Evolutionary conservation across 257 asterid genomes (phyloP).

Genomic region (Capsicum baccatum): DNA sequence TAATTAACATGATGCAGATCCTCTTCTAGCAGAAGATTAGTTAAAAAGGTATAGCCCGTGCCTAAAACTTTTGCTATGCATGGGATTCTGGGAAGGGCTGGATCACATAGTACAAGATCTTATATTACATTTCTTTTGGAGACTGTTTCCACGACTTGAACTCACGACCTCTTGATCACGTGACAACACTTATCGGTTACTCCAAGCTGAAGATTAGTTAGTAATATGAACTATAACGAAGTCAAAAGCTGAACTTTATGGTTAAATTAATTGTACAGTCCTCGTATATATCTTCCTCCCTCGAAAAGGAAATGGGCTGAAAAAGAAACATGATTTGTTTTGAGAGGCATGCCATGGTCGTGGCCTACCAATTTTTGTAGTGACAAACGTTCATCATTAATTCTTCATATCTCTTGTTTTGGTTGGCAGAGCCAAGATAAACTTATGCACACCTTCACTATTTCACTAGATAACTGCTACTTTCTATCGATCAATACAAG

Average conservation of each 20-base stretch:
- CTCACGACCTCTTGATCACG: too few species aligned
- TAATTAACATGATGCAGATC: background rate
- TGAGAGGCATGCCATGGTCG: slow-evolving; percentile 30
- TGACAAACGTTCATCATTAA: slow-evolving; percentile 17
- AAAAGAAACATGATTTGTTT: slow-evolving; percentile 27
- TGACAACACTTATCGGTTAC: too few species aligned
- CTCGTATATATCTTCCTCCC: background rate
- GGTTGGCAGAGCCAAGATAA: background rate
- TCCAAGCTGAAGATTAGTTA: background rate
- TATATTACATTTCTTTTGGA: too few species aligned
- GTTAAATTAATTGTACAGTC: background rate
- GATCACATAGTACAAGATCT: too few species aligned
- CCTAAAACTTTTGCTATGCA: too few species aligned
- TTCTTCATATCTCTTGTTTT: background rate
- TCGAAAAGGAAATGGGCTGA: slow-evolving; percentile 8
- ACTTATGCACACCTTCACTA: background rate
- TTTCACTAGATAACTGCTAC: too few species aligned
- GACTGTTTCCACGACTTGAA: too few species aligned
- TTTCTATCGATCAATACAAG: too few species aligned
- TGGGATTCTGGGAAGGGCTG: too few species aligned
- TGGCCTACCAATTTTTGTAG: slow-evolving; percentile 30
- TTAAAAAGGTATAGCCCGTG: too few species aligned
- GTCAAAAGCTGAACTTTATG: background rate
- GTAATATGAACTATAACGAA: background rate
- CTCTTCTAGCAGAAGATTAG: slow-evolving; percentile 6